phyloP scores from a whole-genome alignment of 2,329 filamentous ascomycete species.

The Tympanopsis confertula region DNA sequence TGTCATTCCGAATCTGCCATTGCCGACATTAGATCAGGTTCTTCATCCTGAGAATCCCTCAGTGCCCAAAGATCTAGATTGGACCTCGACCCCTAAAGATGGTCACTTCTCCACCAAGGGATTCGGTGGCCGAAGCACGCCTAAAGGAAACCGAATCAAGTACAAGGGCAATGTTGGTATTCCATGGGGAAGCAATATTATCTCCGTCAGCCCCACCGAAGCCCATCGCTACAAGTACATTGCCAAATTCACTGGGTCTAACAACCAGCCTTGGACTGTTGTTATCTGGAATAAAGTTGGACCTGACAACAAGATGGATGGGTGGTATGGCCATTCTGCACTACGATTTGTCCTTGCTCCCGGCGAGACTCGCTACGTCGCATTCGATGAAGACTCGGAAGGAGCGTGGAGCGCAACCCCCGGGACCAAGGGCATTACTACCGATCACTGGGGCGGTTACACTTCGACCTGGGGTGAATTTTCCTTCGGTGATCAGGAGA shows the following conservation, averaged over 20 bases:
- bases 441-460: slow-evolving; percentile 14
- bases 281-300: slow-evolving; percentile 24
- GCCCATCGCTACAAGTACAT: slow-evolving; percentile 22
- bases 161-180: slow-evolving; percentile 21
- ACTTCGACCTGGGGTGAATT: slow-evolving; percentile 27
- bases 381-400: slow-evolving; percentile 20
- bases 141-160: slow-evolving; percentile 8
- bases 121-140: slow-evolving; percentile 15
- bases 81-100: not conserved
- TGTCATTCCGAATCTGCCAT: no score
- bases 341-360: slow-evolving; percentile 15
- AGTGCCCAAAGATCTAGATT: no score
- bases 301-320: slow-evolving; percentile 16
- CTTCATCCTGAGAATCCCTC: no score
- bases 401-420: slow-evolving; percentile 17
- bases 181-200: slow-evolving; percentile 26
- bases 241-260: slow-evolving; percentile 15
- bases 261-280: slow-evolving; percentile 13
- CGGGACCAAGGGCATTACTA: slow-evolving; percentile 12
- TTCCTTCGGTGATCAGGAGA: slow-evolving; percentile 17
- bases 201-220: slow-evolving; percentile 9
- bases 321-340: slow-evolving; percentile 20
- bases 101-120: slow-evolving; percentile 6
- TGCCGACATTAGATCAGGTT: no score
- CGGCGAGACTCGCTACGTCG: slow-evolving; percentile 21